phyloP scores from a whole-genome alignment of 1,284 basidiomycete genomes.

The Apiotrichum porosum region DNA sequence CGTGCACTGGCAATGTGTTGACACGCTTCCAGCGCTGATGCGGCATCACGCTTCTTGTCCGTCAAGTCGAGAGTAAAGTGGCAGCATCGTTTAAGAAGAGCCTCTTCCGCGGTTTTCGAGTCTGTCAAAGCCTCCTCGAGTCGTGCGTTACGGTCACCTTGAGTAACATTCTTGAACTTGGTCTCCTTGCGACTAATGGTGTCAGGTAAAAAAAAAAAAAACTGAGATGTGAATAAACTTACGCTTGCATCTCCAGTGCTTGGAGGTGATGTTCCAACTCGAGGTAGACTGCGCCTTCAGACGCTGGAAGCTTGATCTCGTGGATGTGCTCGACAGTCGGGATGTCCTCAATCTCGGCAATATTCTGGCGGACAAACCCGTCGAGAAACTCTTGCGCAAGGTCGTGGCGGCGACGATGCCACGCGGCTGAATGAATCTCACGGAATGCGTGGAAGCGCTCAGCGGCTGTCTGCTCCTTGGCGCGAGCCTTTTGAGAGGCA shows the following conservation, averaged over 20 bases:
- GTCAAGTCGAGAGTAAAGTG: conserved; percentile 75
- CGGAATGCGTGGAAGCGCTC: conserved; percentile 95
- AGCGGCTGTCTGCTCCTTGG: conserved; percentile 77
- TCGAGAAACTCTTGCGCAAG: conserved; percentile 80
- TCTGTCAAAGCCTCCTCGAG: conserved; percentile 81
- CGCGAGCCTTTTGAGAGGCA: conserved; percentile 68
- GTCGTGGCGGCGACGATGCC: conserved; percentile 81
- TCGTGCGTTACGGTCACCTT: conserved; percentile 81
- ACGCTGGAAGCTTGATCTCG: conserved; percentile 73
- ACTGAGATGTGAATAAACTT: too few relatives aligned
- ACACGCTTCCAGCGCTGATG: conserved; percentile 74
- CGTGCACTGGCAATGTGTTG: conserved; percentile 84
- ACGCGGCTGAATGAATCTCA: conserved; percentile 83
- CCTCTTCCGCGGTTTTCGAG: conserved; percentile 85
- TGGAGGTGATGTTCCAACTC: conserved; percentile 93
- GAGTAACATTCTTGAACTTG: conserved; percentile 51
- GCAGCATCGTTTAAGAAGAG: conserved; percentile 84
- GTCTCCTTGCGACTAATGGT: conserved; percentile 66
- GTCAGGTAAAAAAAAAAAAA: too few relatives aligned
- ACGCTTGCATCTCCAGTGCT: conserved; percentile 46
- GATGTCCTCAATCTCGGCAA: conserved; percentile 95
- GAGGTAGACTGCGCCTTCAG: conserved; percentile 89
- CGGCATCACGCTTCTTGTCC: conserved; percentile 53
- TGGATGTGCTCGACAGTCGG: conserved; percentile 67
- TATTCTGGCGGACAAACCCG: conserved; percentile 84